Conservation (phyloP, 805 yeast species). For the Suhomyces prunicola region DNA sequence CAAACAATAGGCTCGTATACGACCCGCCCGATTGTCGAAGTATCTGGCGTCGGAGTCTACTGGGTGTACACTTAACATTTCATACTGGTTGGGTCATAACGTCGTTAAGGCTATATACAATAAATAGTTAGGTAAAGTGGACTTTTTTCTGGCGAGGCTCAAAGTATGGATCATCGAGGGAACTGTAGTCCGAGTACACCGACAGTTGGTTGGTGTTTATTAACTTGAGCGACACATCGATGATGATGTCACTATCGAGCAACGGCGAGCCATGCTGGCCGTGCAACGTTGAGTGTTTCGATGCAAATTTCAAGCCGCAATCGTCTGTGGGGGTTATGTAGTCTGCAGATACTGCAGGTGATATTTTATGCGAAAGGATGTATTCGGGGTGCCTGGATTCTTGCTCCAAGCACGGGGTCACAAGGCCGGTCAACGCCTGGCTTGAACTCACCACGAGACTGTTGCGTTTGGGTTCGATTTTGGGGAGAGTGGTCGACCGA, state of each 20-base stretch:
- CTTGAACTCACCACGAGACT: conserved; percentile 3
- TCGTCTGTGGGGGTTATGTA: not conserved
- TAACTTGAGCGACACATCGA: conserved; percentile 6
- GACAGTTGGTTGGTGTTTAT: conserved; percentile 9
- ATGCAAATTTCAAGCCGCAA: not conserved
- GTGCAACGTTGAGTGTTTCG: not conserved
- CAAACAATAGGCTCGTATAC: not conserved
- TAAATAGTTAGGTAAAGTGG: not conserved
- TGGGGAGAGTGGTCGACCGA: not conserved
- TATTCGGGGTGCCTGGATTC: not conserved
- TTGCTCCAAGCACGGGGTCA: not conserved
- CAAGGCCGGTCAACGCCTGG: not conserved
- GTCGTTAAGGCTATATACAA: not conserved
- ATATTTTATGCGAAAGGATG: not conserved
- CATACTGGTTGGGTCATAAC: not conserved
- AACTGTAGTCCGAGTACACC: conserved; percentile 2
- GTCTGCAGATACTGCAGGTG: not conserved
- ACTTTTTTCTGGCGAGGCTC: conserved; percentile 1
- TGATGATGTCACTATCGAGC: conserved; percentile 3
- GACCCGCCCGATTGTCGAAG: not conserved
- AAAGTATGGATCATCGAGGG: not conserved
- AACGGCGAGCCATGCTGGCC: not conserved
- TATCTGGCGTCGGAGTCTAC: no score
- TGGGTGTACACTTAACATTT: no score
- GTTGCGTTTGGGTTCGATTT: not conserved